These are phyloP conservation scores for Pseudogymnoascus sp. DNA, from an alignment of 2,329 filamentous ascomycete species.

Conservation along the genomic window DNA sequence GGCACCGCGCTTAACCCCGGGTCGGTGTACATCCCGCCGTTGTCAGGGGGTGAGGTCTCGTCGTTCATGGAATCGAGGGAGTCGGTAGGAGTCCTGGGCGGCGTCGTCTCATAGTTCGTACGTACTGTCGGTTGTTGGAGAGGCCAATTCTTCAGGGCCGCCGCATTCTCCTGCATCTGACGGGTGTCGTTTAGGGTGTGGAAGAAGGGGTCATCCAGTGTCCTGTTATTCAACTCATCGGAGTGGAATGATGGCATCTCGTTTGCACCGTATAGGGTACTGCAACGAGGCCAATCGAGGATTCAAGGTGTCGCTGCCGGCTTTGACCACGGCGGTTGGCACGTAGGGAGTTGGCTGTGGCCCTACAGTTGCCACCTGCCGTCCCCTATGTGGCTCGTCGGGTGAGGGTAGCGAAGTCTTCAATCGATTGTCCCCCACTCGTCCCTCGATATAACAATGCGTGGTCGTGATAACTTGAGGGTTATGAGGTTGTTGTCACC, in stretches of 20 bases:
- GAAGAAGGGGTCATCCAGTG: slow-evolving; percentile 23
- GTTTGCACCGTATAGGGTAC: slow-evolving; percentile 24
- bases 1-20: slow-evolving; percentile 54
- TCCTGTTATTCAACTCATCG: slow-evolving; percentile 32
- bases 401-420: slow-evolving; percentile 3
- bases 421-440: slow-evolving; percentile 3
- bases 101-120: slow-evolving; percentile 22
- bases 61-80: slow-evolving; percentile 27
- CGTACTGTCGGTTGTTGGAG: slow-evolving; percentile 26
- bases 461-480: slow-evolving; percentile 5
- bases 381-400: slow-evolving; percentile 4
- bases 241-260: slow-evolving; percentile 46
- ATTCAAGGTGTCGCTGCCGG: not conserved
- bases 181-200: slow-evolving; percentile 33
- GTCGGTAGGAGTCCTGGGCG: slow-evolving; percentile 29
- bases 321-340: not conserved
- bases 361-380: slow-evolving; percentile 8
- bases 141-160: slow-evolving; percentile 16
- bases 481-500: slow-evolving; percentile 7
- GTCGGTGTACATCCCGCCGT: slow-evolving; percentile 26
- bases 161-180: slow-evolving; percentile 26
- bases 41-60: slow-evolving; percentile 19
- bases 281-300: slow-evolving; percentile 2
- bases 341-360: slow-evolving; percentile 3
- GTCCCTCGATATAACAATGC: slow-evolving; percentile 8